These are phyloP conservation scores for Trichoderma reesei DNA, from an alignment of 495 filamentous ascomycete genomes.

Conservation along the genomic window DNA sequence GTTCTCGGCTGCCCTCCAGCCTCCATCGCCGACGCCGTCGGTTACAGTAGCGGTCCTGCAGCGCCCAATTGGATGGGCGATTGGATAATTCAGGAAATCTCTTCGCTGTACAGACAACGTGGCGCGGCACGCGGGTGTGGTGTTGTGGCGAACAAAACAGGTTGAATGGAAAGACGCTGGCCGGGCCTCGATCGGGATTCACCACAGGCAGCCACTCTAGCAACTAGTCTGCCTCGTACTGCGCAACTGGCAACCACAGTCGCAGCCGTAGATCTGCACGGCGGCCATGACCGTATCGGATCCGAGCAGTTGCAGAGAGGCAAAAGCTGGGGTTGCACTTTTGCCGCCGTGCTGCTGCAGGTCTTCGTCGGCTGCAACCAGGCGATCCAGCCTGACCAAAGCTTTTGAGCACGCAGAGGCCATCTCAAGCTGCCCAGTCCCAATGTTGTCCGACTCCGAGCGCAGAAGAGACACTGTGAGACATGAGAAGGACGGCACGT, in stretches of 20 bases:
- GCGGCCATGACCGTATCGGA: background rate
- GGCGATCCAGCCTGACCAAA: background rate
- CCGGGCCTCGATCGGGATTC: background rate
- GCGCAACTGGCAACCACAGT: background rate
- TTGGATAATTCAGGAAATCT: background rate
- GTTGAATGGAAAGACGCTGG: background rate
- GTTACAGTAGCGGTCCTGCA: background rate
- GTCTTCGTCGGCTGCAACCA: background rate
- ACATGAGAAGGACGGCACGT: background rate
- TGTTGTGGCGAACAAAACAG: background rate
- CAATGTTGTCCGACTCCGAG: background rate
- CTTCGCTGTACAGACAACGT: slow-evolving; percentile 1
- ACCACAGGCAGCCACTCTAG: background rate
- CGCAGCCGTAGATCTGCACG: background rate
- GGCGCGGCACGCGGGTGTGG: background rate
- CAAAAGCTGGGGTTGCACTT: slow-evolving; percentile 3
- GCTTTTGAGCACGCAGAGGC: background rate
- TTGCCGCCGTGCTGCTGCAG: background rate
- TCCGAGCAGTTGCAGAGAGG: background rate
- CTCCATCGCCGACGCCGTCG: background rate
- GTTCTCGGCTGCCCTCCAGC: background rate
- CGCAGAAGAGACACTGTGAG: slow-evolving; percentile 5
- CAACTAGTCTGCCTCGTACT: no score
- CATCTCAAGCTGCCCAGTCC: background rate
- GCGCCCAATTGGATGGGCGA: background rate